Conservation (phyloP, 1,284 basidiomycete genomes). For the Ustilago vetiveriae region DNA sequence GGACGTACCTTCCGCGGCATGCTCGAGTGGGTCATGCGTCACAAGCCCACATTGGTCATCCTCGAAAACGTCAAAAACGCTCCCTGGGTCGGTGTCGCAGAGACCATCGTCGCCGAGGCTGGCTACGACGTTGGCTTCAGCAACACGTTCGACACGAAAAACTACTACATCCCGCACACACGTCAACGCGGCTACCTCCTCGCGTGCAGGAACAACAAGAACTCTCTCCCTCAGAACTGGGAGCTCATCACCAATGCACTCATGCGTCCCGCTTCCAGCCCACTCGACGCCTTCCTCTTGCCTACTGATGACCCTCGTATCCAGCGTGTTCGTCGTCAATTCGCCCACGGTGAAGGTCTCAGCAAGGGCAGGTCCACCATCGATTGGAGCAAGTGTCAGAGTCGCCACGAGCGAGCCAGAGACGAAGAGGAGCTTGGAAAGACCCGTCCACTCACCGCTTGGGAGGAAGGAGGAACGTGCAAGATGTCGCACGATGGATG, state of each 20-base stretch:
- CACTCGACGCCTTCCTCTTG: conserved; percentile 89
- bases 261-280: conserved; percentile 84
- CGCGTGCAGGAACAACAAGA: conserved; percentile 49
- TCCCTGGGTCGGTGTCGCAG: conserved; percentile 81
- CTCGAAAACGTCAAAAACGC: conserved; percentile 93
- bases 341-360: conserved; percentile 63
- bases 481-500: conserved; percentile 89
- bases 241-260: conserved; percentile 75
- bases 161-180: conserved; percentile 93
- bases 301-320: conserved; percentile 89
- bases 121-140: conserved; percentile 78
- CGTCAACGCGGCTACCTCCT: conserved; percentile 56
- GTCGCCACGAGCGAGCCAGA: conserved; percentile 85
- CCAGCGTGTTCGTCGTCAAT: conserved; percentile 79
- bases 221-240: conserved; percentile 73
- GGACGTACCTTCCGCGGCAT: conserved; percentile 71
- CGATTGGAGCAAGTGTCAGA: conserved; percentile 92
- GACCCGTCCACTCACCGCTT: conserved; percentile 86
- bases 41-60: conserved; percentile 87
- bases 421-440: conserved; percentile 83
- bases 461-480: conserved; percentile 92
- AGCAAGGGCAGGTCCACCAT: conserved; percentile 67
- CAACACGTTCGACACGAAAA: conserved; percentile 82
- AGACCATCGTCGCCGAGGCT: conserved; percentile 77
- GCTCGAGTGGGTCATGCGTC: conserved; percentile 88